Percentiles rank a stretch among this genome's conserved stretches.
Evolutionary conservation across 2,329 filamentous ascomycete genomes (phyloP).

Genomic region (Madurella fahalii): DNA sequence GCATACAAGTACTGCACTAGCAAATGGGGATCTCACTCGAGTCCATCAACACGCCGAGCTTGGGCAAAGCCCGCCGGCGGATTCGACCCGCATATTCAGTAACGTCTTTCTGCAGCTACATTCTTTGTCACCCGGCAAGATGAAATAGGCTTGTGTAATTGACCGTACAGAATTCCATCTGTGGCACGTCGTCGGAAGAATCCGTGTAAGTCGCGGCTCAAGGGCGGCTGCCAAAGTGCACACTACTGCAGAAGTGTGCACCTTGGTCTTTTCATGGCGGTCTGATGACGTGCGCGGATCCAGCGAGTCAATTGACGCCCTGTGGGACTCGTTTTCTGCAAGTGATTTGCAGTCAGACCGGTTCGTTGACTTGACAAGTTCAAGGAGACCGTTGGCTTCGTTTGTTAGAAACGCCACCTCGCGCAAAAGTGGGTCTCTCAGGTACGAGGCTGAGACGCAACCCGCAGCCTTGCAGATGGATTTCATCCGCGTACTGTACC

Average conservation of each 20-base stretch:
- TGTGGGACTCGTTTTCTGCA: not conserved
- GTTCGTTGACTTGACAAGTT: not conserved
- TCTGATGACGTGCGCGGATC: not conserved
- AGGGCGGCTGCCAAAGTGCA: not conserved
- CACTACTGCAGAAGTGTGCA: not conserved
- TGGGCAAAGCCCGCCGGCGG: not conserved
- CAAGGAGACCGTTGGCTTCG: not conserved
- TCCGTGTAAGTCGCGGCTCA: slow-evolving; percentile 16
- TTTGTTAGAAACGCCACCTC: not conserved
- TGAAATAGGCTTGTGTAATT: not conserved
- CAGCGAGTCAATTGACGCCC: not conserved
- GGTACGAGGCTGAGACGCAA: not conserved
- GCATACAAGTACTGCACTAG: slow-evolving; percentile 20
- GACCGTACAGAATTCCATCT: not conserved
- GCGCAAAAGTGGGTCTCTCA: not conserved
- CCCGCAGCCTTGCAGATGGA: not conserved
- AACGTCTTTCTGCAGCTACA: not conserved
- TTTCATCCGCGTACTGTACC: not conserved
- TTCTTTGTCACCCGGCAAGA: not conserved
- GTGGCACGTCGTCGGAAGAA: slow-evolving; percentile 2
- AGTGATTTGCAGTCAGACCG: not conserved
- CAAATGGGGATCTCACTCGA: slow-evolving; percentile 11
- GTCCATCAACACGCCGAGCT: slow-evolving; percentile 10
- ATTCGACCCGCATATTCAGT: not conserved
- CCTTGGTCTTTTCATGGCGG: not conserved